Evolutionary conservation across 345 rosid genomes (phyloP).

Genomic region (Salix koriyanagi): DNA sequence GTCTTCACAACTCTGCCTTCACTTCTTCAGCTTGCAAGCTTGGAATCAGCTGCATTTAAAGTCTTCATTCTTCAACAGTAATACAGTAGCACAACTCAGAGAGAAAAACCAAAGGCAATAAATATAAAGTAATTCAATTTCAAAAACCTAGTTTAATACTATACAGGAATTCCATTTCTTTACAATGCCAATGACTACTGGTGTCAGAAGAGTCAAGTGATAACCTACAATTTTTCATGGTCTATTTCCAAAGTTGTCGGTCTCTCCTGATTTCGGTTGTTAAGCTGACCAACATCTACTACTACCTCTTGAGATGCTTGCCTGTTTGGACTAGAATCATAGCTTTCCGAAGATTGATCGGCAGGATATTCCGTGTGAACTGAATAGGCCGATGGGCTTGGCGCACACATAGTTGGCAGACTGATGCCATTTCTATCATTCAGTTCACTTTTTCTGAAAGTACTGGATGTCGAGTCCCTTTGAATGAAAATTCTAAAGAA

Average conservation of each 20-base stretch:
- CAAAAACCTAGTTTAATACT: neutral
- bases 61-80: too few species aligned
- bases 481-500: constrained; percentile 11
- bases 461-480: constrained; percentile 13
- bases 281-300: neutral
- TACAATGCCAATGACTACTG: neutral
- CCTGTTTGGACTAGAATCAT: neutral
- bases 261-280: neutral
- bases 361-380: neutral
- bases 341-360: neutral
- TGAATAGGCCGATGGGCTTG: constrained; percentile 6
- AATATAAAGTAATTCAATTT: neutral
- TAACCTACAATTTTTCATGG: too few species aligned
- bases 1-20: too few species aligned
- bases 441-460: neutral
- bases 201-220: neutral
- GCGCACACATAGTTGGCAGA: neutral
- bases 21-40: too few species aligned
- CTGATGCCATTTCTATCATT: neutral
- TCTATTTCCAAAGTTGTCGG: neutral
- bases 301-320: neutral
- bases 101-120: neutral
- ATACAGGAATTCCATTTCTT: neutral
- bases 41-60: too few species aligned
- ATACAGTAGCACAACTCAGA: neutral